Base-by-base conservation (phyloP, 208 protist species). In the Herpetomonas muscarum region DNA sequence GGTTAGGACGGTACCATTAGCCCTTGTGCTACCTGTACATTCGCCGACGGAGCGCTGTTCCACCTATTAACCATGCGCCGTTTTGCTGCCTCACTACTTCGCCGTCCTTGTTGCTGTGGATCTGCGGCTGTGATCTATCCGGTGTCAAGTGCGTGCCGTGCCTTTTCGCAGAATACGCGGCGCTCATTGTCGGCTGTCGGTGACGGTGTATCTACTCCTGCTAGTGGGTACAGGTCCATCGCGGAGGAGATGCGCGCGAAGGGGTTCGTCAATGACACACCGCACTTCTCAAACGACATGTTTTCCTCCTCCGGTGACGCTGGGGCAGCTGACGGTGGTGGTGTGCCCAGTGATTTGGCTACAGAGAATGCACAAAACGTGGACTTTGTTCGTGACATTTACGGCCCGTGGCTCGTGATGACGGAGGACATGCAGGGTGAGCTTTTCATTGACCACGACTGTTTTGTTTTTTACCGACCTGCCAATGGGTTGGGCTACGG, bases 391-490 rank as follows among this genome's bases (percentile, higher is more conserved):
- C 60, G 61, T 6, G 81, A 95, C 55, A 64, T 95, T 21, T 76
- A 91, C 60, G 88, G 88, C 31, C 85, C 85, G 44, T 95, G 88
- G 85, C 74, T 95, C 4, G 75, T 92, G 26, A 87, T 95, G 72
- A 87, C 88, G 19, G 83, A 92, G 12, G 85, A 90, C 22, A 51
- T 92, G 36, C 79, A 92, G 52, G 90, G 86, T 1, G 86, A 96
- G 67, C 68, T 96, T 21, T 92, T 92, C 37, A 42, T 96, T n/a
- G 90, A 96, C 34, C 73, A 87, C 55, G 86, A 96, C 53, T 26
- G 66, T 2, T 85, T 91, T 56, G 82, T 91, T 3, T 93, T 81
- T 62, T 87, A 88, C 41, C 86, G 90, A 10, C 90, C 90, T 0
- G 85, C 83, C 2, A 89, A 86, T 44, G 86, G 85, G 1, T 72